Conservation (phyloP, 129 eudicot species). For the Centella asiatica region DNA sequence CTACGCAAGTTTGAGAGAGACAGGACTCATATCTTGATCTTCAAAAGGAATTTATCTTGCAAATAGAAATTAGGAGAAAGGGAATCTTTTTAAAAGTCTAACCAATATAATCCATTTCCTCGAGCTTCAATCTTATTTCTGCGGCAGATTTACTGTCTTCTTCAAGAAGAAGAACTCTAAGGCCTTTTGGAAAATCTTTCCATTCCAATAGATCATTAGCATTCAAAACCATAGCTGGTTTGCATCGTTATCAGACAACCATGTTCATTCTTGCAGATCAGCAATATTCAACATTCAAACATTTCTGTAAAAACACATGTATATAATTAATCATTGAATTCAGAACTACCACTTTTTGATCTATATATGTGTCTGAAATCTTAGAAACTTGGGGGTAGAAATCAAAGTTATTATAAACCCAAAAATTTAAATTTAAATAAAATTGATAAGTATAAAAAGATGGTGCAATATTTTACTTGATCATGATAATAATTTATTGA, state of each 20-base stretch:
- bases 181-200: conserved; percentile 91
- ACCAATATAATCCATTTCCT: conserved; percentile 76
- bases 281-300: conserved; percentile 4
- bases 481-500: not conserved
- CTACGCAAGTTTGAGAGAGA: conserved; percentile 10
- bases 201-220: conserved; percentile 57
- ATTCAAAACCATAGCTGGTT: conserved; percentile 74
- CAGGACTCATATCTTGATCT: conserved; percentile 2
- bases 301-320: conserved; percentile 25
- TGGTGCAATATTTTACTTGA: not conserved
- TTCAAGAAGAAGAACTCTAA: conserved; percentile 69
- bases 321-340: conserved; percentile 1
- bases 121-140: conserved; percentile 58
- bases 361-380: not conserved
- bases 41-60: not conserved
- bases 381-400: not conserved
- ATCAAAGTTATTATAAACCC: not conserved
- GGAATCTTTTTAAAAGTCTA: conserved; percentile 13
- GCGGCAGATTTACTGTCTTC: conserved; percentile 47
- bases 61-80: not conserved
- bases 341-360: not conserved
- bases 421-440: not conserved
- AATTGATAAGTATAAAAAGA: not conserved
- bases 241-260: conserved; percentile 45
- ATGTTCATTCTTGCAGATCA: conserved; percentile 12